Percentiles rank a stretch among this genome's conserved stretches.
Evolutionary conservation across 2,329 filamentous ascomycete genomes (phyloP).

Genomic region (Aspergillus fumigatiaffinis): DNA sequence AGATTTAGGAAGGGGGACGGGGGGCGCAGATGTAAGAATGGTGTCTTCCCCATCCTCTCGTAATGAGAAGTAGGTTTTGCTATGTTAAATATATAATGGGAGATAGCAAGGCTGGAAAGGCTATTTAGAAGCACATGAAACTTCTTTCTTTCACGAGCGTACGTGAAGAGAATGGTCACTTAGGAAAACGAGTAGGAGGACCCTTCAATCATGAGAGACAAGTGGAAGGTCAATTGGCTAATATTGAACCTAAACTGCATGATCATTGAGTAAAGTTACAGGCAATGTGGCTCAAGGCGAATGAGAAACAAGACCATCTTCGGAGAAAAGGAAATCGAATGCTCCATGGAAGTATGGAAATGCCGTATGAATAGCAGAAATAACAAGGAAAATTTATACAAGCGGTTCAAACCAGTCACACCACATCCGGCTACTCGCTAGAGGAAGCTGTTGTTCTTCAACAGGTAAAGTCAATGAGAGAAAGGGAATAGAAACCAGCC

Average conservation of each 20-base stretch:
- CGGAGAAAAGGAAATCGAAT: slow-evolving; percentile 14
- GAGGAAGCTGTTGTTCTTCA: slow-evolving; percentile 21
- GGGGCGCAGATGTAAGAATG: not conserved
- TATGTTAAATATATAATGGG: not conserved
- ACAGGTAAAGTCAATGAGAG: slow-evolving; percentile 7
- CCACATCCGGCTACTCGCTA: slow-evolving; percentile 22
- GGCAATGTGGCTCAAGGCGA: slow-evolving; percentile 19
- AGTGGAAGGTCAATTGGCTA: not conserved
- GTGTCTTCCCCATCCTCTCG: not conserved
- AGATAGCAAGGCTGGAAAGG: not conserved
- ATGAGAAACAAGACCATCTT: slow-evolving; percentile 19
- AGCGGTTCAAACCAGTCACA: slow-evolving; percentile 20
- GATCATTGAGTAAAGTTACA: slow-evolving; percentile 33
- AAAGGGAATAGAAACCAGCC: slow-evolving; percentile 5
- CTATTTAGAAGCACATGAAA: not conserved
- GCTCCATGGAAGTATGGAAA: slow-evolving; percentile 21
- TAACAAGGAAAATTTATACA: slow-evolving; percentile 32
- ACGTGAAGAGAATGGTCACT: not conserved
- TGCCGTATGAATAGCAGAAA: slow-evolving; percentile 18
- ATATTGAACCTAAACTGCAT: slow-evolving; percentile 25
- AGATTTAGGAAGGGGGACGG: too few relatives aligned
- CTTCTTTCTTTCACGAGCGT: not conserved
- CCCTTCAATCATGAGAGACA: not conserved
- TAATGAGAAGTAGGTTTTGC: not conserved
- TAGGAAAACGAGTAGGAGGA: not conserved